Conservation (phyloP, 768 basidiomycete genomes). For the Lactarius psammicola region DNA sequence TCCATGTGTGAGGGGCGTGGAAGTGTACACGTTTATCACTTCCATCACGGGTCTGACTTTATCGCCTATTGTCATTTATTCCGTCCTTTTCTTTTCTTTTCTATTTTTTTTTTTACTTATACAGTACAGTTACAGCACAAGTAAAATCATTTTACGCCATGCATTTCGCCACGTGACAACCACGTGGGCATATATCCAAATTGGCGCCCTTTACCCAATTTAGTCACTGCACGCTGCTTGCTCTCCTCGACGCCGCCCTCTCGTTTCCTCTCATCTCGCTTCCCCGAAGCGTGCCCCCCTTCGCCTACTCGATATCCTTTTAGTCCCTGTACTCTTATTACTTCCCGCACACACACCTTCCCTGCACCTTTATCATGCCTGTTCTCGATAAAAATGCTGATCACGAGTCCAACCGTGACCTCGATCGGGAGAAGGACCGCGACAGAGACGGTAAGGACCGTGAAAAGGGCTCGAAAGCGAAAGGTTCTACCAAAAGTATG, state of each 20-base stretch:
- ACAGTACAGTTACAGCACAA: neutral
- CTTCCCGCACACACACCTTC: neutral
- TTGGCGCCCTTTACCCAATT: constrained; percentile 17
- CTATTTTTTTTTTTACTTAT: neutral
- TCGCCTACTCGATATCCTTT: constrained; percentile 17
- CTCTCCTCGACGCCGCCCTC: constrained; percentile 25
- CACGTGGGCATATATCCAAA: constrained; percentile 3
- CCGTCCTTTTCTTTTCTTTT: neutral
- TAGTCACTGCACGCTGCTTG: constrained; percentile 21
- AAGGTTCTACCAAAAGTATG: constrained; percentile 32
- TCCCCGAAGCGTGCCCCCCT: constrained; percentile 5
- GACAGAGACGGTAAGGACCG: constrained; percentile 29
- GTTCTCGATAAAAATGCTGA: constrained; percentile 29
- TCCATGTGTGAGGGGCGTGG: constrained; percentile 31
- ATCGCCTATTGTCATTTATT: neutral
- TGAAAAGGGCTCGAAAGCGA: constrained; percentile 31
- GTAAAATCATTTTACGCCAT: no score
- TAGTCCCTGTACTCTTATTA: neutral
- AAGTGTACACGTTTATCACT: neutral
- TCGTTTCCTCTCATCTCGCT: constrained; percentile 17
- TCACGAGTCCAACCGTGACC: constrained; percentile 25
- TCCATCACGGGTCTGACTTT: no score
- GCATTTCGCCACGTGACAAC: constrained; percentile 7
- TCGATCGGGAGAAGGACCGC: constrained; percentile 28
- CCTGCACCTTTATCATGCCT: constrained; percentile 25